A percentile compares a stretch with the other conserved stretches of the same genome.
phyloP scores from a whole-genome alignment of 495 filamentous ascomycete genomes.

The Penicillium simplicissimum region DNA sequence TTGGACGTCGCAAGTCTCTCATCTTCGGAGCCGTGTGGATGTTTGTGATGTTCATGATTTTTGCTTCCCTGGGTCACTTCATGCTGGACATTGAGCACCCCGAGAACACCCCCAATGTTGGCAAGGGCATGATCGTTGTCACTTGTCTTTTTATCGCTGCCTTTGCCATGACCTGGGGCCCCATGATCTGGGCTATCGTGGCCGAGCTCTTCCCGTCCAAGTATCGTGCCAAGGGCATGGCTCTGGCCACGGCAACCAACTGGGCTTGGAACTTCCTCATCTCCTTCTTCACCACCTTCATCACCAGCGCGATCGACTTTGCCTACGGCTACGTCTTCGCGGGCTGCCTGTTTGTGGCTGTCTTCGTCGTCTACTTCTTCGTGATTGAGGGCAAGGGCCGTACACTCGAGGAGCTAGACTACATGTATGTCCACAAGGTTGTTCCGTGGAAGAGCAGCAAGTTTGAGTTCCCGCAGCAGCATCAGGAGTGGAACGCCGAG shows the following conservation, averaged over 20 bases:
- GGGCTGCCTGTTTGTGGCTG: slow-evolving; percentile 61
- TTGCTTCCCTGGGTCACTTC: slow-evolving; percentile 68
- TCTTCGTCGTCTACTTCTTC: slow-evolving; percentile 67
- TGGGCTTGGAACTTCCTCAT: slow-evolving; percentile 89
- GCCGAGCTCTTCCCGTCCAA: slow-evolving; percentile 78
- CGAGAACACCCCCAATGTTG: slow-evolving; percentile 58
- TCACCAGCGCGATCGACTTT: slow-evolving; percentile 65
- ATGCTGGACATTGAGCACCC: slow-evolving; percentile 56
- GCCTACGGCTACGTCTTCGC: slow-evolving; percentile 78
- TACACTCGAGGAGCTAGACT: slow-evolving; percentile 74
- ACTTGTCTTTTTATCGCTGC: slow-evolving; percentile 63
- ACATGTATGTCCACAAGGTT: slow-evolving; percentile 71
- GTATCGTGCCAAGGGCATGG: slow-evolving; percentile 73
- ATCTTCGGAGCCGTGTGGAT: slow-evolving; percentile 68
- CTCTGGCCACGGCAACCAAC: slow-evolving; percentile 73
- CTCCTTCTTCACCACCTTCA: slow-evolving; percentile 75
- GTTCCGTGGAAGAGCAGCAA: slow-evolving; percentile 60
- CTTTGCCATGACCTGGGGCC: slow-evolving; percentile 71
- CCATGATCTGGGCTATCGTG: slow-evolving; percentile 75
- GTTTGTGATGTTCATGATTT: slow-evolving; percentile 70
- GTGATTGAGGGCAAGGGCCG: slow-evolving; percentile 65
- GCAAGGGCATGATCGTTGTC: slow-evolving; percentile 74
- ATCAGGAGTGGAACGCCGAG: slow-evolving; percentile 16
- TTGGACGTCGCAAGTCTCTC: slow-evolving; percentile 66
- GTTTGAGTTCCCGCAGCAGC: slow-evolving; percentile 37